Percentiles rank a stretch among this genome's conserved stretches.
These are phyloP conservation scores for Oryza coarctata DNA, from an alignment of 176 grass and related monocot genomes.

Conservation along the genomic window DNA sequence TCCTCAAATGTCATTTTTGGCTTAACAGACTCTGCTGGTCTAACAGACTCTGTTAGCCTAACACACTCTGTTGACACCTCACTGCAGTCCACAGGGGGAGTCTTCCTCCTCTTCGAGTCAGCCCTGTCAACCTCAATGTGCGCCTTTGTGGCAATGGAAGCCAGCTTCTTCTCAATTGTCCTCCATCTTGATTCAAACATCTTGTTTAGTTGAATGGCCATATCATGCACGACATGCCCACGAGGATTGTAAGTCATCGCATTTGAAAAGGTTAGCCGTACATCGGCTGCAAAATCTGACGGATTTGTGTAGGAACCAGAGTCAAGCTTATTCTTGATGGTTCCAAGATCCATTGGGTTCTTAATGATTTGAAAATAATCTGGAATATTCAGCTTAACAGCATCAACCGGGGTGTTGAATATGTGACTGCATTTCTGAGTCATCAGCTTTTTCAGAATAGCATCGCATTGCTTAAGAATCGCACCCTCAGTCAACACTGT, in stretches of 20 bases:
- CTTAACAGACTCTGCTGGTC: constrained; percentile 44
- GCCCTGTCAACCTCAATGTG: constrained; percentile 47
- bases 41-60: constrained; percentile 22
- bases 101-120: constrained; percentile 63
- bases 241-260: constrained; percentile 83
- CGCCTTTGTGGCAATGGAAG: constrained; percentile 12
- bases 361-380: constrained; percentile 90
- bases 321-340: constrained; percentile 54
- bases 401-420: constrained; percentile 81
- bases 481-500: constrained; percentile 20
- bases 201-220: constrained; percentile 76
- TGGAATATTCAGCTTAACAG: constrained; percentile 76
- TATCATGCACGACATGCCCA: constrained; percentile 73
- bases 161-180: constrained; percentile 76
- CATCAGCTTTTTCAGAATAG: constrained; percentile 90
- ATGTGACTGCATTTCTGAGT: constrained; percentile 70
- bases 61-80: constrained; percentile 31
- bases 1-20: constrained; percentile 67
- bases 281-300: constrained; percentile 77
- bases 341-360: constrained; percentile 89
- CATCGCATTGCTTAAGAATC: constrained; percentile 70
- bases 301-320: constrained; percentile 65
- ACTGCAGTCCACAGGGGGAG: constrained; percentile 45
- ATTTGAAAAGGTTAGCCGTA: constrained; percentile 87
- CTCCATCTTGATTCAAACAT: constrained; percentile 87